Conservation (phyloP, 805 yeast genomes). For the Candida methanosorbosa region DNA sequence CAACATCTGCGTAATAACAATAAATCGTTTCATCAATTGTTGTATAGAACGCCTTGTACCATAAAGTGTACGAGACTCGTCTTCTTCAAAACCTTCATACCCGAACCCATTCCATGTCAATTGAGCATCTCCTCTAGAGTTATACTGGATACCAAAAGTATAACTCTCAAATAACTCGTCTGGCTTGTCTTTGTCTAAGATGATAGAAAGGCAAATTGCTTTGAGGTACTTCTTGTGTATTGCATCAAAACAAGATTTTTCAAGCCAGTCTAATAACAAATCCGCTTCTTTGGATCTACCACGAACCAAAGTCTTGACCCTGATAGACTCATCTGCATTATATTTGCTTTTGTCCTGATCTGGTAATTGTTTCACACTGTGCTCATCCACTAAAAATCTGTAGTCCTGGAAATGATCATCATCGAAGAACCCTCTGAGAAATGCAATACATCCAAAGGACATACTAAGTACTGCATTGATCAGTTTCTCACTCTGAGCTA, state of each 20-base stretch:
- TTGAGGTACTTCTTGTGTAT: conserved; percentile 32
- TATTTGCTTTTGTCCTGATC: conserved; percentile 16
- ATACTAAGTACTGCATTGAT: conserved; percentile 40
- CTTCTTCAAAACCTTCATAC: background rate
- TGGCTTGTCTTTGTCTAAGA: conserved; percentile 33
- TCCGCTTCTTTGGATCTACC: conserved; percentile 42
- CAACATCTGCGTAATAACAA: conserved; percentile 44
- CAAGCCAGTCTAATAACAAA: conserved; percentile 43
- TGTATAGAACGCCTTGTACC: conserved; percentile 37
- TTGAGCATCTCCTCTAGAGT: conserved; percentile 4
- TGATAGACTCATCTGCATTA: conserved; percentile 22
- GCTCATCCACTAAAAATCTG: conserved; percentile 30
- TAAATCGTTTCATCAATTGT: conserved; percentile 40
- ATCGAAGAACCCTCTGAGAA: conserved; percentile 47
- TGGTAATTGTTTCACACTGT: conserved; percentile 8
- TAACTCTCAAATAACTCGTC: conserved; percentile 40
- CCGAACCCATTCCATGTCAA: background rate
- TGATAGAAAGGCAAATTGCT: conserved; percentile 37
- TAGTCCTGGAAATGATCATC: conserved; percentile 46
- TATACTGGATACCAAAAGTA: conserved; percentile 38
- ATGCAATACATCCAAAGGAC: conserved; percentile 51
- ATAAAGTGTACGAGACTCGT: conserved; percentile 12
- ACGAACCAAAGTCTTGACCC: conserved; percentile 37
- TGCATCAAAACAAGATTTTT: conserved; percentile 38
- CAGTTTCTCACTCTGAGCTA: conserved; percentile 30